Evolutionary conservation across 2,329 filamentous ascomycete species (phyloP), one percentile per base, ranked within the genome.

Genomic region (Chaetomium globosum): DNA sequence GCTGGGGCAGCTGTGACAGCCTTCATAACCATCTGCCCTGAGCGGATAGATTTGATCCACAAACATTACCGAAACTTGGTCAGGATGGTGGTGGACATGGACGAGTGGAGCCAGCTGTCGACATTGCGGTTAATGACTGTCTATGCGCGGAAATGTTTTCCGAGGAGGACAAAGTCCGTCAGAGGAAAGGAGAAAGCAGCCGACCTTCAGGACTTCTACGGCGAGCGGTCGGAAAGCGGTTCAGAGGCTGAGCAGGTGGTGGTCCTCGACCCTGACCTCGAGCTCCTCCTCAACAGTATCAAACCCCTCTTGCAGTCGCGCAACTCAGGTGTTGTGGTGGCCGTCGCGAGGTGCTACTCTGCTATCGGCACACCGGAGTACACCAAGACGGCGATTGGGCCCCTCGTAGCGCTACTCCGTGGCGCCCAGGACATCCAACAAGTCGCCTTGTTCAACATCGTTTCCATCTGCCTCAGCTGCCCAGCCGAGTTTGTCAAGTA

Each of bases 81-180:
- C 68, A 91, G 88, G 76, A 97, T 97, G 80, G 80, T 98, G 60
- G 92, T 97, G 28, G 95, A 99, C 75, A 99, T 99, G 95, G 95
- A 99, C 74, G 95, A 99, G 78, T 99, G 95, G 95, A 91, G 93
- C 51, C 95, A 99, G 78, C 77, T 98, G 61, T 90, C 92, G 2
- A 91, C 91, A 2, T 75, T 99, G 71, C 85, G 88, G 48, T 81
- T 99, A 69, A 89, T 98, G 86, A 89, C 90, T 1, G 81, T 88
- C 26, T 99, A 99, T 76, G 88, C 91, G 1, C 87, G 95, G 62
- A 90, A 86, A 74, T 97, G 92, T 76, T 99, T 99, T 71, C 93
- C 95, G 0, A 83, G 84, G 63, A 84, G 85, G 74, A 89, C 82
- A 9, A 87, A 82, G 69, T 78, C 84, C 2, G 86, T 81, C 51